These are phyloP conservation scores for Microsporum ferrugineum DNA, from an alignment of 2,329 filamentous ascomycete species.

Conservation along the genomic window DNA sequence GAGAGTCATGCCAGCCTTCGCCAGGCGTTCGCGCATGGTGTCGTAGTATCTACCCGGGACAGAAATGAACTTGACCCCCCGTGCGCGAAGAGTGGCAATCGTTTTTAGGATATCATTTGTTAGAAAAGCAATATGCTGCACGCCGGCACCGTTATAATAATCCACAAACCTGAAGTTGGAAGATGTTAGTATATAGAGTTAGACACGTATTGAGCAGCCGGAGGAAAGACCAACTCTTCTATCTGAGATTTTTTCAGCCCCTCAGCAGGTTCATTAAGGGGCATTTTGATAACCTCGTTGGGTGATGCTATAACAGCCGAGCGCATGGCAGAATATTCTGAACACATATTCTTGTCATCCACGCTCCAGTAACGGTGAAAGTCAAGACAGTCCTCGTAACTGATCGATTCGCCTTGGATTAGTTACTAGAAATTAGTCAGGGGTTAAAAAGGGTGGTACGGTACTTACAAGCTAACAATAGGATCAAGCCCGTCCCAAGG, in stretches of 20 bases:
- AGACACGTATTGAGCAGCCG: not conserved
- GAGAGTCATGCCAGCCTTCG: slow-evolving; percentile 44
- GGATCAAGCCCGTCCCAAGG: slow-evolving; percentile 70
- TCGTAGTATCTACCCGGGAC: slow-evolving; percentile 75
- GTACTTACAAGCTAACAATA: slow-evolving; percentile 41
- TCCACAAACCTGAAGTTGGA: slow-evolving; percentile 41
- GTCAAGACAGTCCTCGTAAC: slow-evolving; percentile 72
- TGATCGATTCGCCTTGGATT: slow-evolving; percentile 13
- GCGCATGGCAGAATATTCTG: slow-evolving; percentile 75
- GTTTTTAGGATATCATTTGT: slow-evolving; percentile 63
- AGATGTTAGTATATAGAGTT: not conserved
- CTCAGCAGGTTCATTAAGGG: slow-evolving; percentile 81
- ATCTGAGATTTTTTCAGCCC: slow-evolving; percentile 85
- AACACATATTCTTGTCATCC: slow-evolving; percentile 79
- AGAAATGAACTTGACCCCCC: slow-evolving; percentile 77
- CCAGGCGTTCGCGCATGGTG: slow-evolving; percentile 57
- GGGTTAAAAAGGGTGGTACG: slow-evolving; percentile 14
- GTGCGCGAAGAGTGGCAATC: slow-evolving; percentile 59
- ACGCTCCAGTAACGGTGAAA: slow-evolving; percentile 96
- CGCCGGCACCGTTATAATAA: slow-evolving; percentile 75
- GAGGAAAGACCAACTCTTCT: slow-evolving; percentile 53
- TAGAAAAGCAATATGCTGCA: slow-evolving; percentile 81
- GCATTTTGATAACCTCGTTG: slow-evolving; percentile 84
- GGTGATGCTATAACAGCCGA: slow-evolving; percentile 75
- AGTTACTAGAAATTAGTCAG: slow-evolving; percentile 11